Percentiles rank a stretch among this genome's conserved stretches.
Evolutionary conservation across 352 stramenopile species (phyloP).

Genomic region (Globisporangium viniferum): DNA sequence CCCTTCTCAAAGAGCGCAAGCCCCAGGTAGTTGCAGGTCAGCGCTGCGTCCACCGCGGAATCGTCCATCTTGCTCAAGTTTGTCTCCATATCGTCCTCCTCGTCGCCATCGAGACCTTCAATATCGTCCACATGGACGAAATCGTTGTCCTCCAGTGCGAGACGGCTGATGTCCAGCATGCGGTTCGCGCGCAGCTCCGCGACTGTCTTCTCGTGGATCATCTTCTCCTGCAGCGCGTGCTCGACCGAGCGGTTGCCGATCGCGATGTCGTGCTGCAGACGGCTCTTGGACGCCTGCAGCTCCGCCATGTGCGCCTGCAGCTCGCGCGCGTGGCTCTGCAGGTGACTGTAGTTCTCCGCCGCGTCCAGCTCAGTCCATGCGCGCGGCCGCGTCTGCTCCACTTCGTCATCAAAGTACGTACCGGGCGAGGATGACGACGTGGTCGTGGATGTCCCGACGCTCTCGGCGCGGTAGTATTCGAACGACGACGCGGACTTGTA

Average conservation of each 20-base stretch:
- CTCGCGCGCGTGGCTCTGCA: slow-evolving; percentile 71
- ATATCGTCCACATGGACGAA: slow-evolving; percentile 30
- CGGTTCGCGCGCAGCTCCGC: slow-evolving; percentile 47
- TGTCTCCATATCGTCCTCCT: slow-evolving; percentile 21
- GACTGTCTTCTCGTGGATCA: slow-evolving; percentile 32
- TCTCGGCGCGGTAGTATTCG: background rate
- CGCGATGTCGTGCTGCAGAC: slow-evolving; percentile 51
- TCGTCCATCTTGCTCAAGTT: slow-evolving; percentile 34
- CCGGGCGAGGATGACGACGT: slow-evolving; percentile 7
- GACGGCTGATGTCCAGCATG: slow-evolving; percentile 66
- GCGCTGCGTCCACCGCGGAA: slow-evolving; percentile 51
- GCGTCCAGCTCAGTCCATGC: slow-evolving; percentile 64
- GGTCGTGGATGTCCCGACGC: slow-evolving; percentile 24
- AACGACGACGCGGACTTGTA: background rate
- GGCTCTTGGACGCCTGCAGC: slow-evolving; percentile 51
- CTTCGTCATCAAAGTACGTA: slow-evolving; percentile 13
- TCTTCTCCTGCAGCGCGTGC: slow-evolving; percentile 37
- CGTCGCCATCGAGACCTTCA: slow-evolving; percentile 26
- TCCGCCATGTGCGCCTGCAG: slow-evolving; percentile 66
- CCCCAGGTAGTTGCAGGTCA: slow-evolving; percentile 73
- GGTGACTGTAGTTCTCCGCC: slow-evolving; percentile 46
- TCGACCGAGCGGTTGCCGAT: slow-evolving; percentile 37
- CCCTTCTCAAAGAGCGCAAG: slow-evolving; percentile 67
- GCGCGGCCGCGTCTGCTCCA: slow-evolving; percentile 32
- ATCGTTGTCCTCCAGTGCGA: slow-evolving; percentile 42